Evolutionary conservation across 2,329 filamentous ascomycete genomes (phyloP), one percentile per base, ranked within the genome.

Genomic region (Sporothrix curviconia): DNA sequence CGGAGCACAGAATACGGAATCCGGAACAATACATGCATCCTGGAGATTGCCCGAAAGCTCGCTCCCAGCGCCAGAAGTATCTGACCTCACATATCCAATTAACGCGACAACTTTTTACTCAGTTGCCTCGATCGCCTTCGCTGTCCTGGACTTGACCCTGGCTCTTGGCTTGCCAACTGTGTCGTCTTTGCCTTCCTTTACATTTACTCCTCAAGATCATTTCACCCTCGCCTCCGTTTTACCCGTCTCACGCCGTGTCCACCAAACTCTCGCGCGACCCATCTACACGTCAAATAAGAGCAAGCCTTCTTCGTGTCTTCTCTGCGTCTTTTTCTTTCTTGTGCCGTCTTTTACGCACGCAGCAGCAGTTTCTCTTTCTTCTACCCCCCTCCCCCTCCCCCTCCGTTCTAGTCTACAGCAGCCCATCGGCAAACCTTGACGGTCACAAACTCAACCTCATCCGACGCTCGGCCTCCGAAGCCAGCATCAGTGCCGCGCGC

Each of bases 221-320:
- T 40, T n/a, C 9, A 6, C 15, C n/a, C 30, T 36, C 6, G 28
- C n/a, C 19, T 39, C n/a, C 9, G n/a, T 7, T 15, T 37, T 36
- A 9, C 46, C 3, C 9, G 5, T 11, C 28, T 5, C 11, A 11
- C 15, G 34, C 22, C 14, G 25, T 1, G 5, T 30, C 24, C 22
- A 15, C 43, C 7, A 2, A 42, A 39, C 15, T 36, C 34, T 37
- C 8, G 34, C 47, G 30, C 43, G 25, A 50, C 34, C 37, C 56
- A 42, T 37, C 56, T 39, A 19, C 32, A 51, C 25, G 19, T 28
- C 52, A 44, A 53, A 53, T 30, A 19, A 40, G 42, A 32, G 42
- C 44, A 49, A 25, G 42, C 43, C 49, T 24, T 25, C 50, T 36
- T 50, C 32, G 28, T 42, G 11, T 43, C 36, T 9, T 57, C 44